Evolutionary conservation across 2,329 filamentous ascomycete genomes (phyloP).

Genomic region (Boeremia exigua): DNA sequence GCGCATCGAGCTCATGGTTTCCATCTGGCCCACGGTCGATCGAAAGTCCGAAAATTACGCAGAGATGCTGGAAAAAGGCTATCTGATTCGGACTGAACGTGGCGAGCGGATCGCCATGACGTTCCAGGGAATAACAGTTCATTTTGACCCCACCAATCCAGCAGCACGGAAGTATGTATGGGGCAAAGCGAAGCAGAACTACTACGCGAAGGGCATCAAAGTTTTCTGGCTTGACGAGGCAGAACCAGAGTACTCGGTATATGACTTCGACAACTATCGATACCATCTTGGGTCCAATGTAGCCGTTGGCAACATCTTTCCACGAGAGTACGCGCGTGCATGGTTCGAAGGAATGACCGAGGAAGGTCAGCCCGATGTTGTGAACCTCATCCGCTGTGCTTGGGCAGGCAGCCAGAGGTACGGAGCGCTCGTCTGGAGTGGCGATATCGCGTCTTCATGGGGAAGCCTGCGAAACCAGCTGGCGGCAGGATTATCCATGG

Average conservation of each 20-base stretch:
- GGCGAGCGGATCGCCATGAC: conserved; percentile 66
- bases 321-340: conserved; percentile 62
- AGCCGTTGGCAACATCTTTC: conserved; percentile 66
- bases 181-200: conserved; percentile 65
- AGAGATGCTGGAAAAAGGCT: conserved; percentile 67
- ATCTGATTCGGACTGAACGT: conserved; percentile 66
- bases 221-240: conserved; percentile 74
- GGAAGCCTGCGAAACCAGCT: conserved; percentile 64
- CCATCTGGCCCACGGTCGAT: conserved; percentile 72
- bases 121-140: conserved; percentile 63
- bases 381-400: conserved; percentile 65
- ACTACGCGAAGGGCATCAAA: conserved; percentile 67
- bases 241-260: conserved; percentile 68
- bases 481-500: conserved; percentile 70
- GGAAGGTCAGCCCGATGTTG: conserved; percentile 62
- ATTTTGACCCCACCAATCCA: conserved; percentile 70
- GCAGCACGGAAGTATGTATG: conserved; percentile 65
- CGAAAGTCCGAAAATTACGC: conserved; percentile 63
- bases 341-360: conserved; percentile 66
- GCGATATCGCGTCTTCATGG: conserved; percentile 72
- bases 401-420: conserved; percentile 68
- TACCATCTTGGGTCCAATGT: conserved; percentile 63
- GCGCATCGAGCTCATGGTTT: conserved; percentile 71
- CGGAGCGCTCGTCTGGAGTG: conserved; percentile 70
- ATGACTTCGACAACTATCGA: conserved; percentile 72